Evolutionary conservation across 169 alveolate species (phyloP).

Genomic region (Plasmodium blacklocki): DNA sequence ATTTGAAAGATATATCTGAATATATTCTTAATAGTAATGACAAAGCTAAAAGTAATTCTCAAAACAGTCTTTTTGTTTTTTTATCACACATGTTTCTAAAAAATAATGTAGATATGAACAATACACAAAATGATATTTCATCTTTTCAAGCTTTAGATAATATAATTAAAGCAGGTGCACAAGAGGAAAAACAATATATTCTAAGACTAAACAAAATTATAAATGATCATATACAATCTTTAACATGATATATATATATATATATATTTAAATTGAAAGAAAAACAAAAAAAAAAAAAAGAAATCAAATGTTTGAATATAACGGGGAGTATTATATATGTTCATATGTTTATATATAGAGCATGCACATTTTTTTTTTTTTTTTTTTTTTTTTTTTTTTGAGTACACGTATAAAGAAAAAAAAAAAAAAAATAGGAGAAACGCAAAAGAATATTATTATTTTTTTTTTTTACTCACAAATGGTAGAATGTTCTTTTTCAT

Average conservation of each 20-base stretch:
- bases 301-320: no score
- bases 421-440: no score
- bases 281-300: no score
- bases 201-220: conserved; percentile 5
- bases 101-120: conserved; percentile 42
- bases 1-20: conserved; percentile 59
- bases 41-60: conserved; percentile 6
- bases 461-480: no score
- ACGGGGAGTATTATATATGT: no score
- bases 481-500: no score
- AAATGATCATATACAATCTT: conserved; percentile 20
- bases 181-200: conserved; percentile 30
- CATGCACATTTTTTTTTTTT: no score
- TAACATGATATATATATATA: background rate
- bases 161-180: conserved; percentile 7
- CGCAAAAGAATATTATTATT: no score
- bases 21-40: conserved; percentile 4
- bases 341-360: no score
- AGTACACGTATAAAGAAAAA: no score
- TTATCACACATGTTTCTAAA: conserved; percentile 41
- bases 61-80: conserved; percentile 41
- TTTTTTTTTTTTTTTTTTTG: no score
- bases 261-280: no score
- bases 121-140: conserved; percentile 40
- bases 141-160: conserved; percentile 23